A percentile compares a stretch with the other conserved stretches of the same genome.
phyloP scores from a whole-genome alignment of 768 basidiomycete species.

The Strobilomyces confusus region DNA sequence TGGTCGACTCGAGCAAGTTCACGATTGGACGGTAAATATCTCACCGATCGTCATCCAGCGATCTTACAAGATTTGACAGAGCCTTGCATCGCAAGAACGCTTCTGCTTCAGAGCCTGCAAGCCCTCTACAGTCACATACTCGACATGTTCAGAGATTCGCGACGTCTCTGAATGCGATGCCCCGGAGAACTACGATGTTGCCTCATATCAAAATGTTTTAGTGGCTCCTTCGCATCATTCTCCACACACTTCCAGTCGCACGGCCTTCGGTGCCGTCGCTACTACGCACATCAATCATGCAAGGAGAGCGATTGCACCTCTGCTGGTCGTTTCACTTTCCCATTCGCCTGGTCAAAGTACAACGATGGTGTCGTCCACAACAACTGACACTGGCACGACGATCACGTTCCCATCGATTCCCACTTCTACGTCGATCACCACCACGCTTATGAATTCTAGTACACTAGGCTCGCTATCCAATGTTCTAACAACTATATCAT shows the following conservation, averaged over 20 bases:
- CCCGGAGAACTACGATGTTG: slow-evolving; percentile 48
- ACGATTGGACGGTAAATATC: slow-evolving; percentile 64
- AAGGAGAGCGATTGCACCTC: slow-evolving; percentile 24
- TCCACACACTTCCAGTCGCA: slow-evolving; percentile 57
- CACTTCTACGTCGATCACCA: neutral
- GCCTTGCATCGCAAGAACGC: slow-evolving; percentile 53
- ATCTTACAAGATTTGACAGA: slow-evolving; percentile 35
- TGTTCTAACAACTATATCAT: neutral
- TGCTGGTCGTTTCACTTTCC: neutral
- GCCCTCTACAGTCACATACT: slow-evolving; percentile 44
- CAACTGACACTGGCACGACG: slow-evolving; percentile 4
- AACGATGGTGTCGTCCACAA: neutral
- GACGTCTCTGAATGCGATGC: slow-evolving; percentile 55
- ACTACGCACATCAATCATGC: slow-evolving; percentile 36
- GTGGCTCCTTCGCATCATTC: slow-evolving; percentile 55
- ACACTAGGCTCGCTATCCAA: neutral
- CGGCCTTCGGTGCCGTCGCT: slow-evolving; percentile 45
- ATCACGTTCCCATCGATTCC: slow-evolving; percentile 6
- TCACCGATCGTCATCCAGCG: slow-evolving; percentile 1
- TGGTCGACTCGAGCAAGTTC: slow-evolving; percentile 51
- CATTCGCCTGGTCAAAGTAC: neutral
- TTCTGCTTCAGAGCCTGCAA: slow-evolving; percentile 77
- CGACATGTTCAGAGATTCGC: slow-evolving; percentile 58
- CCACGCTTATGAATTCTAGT: neutral
- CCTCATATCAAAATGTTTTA: slow-evolving; percentile 61